Conservation (phyloP, 2,329 filamentous ascomycete species). For the Diaporthe vaccinii region DNA sequence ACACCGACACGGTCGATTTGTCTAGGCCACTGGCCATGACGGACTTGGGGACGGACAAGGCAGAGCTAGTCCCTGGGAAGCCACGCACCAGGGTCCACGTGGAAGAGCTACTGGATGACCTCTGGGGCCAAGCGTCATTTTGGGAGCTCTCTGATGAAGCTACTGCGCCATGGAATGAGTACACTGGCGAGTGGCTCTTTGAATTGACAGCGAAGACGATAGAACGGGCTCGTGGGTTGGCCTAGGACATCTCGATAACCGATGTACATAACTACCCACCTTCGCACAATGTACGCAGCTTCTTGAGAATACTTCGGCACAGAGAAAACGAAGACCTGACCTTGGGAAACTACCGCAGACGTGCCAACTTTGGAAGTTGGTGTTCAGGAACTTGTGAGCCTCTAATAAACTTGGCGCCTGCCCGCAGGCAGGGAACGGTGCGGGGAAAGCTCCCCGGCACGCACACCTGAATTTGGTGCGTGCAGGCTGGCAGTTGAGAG, state of each 20-base stretch:
- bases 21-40: neutral
- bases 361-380: constrained; percentile 4
- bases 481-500: neutral
- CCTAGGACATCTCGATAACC: neutral
- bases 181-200: constrained; percentile 20
- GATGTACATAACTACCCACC: neutral
- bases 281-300: neutral
- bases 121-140: neutral
- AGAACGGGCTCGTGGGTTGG: neutral
- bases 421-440: constrained; percentile 10
- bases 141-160: constrained; percentile 7
- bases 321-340: neutral
- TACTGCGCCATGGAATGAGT: neutral
- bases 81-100: constrained; percentile 13
- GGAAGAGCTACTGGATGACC: neutral
- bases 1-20: constrained; percentile 8
- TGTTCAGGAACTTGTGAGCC: neutral
- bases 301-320: neutral
- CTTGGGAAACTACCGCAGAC: neutral
- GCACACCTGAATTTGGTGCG: neutral
- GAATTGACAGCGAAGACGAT: neutral
- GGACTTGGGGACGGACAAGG: neutral
- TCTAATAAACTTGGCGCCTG: constrained; percentile 3
- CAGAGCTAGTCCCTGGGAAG: neutral
- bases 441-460: constrained; percentile 12